Percentiles rank a stretch among this genome's conserved stretches.
These are phyloP conservation scores for Petunia secreta DNA, from an alignment of 257 asterid species.

Conservation along the genomic window DNA sequence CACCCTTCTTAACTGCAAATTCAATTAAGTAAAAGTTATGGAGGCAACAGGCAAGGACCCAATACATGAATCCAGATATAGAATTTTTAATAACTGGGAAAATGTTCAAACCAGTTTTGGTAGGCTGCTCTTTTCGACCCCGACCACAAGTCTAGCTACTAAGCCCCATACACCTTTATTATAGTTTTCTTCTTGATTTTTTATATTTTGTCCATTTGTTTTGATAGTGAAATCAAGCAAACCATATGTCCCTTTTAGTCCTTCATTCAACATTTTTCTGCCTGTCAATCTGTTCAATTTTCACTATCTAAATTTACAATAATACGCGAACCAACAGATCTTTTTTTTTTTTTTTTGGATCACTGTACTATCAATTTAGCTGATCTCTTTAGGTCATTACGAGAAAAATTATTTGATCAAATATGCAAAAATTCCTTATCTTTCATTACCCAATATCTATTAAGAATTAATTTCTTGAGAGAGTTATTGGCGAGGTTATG, in stretches of 20 bases:
- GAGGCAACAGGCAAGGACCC: not conserved
- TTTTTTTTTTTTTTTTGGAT: not conserved
- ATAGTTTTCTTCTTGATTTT: constrained; percentile 17
- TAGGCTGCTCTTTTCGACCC: not conserved
- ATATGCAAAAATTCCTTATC: not conserved
- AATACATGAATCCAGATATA: constrained; percentile 3
- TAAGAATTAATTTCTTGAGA: too few species aligned
- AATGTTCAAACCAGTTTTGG: constrained; percentile 6
- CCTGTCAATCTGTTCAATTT: not conserved
- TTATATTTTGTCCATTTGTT: constrained; percentile 19
- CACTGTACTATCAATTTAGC: not conserved
- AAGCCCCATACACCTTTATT: constrained; percentile 15
- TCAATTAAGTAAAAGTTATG: not conserved
- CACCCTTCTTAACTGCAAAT: too few species aligned
- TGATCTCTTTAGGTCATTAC: not conserved
- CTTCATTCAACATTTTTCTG: not conserved
- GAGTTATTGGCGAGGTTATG: not conserved
- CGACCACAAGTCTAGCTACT: not conserved
- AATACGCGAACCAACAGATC: not conserved
- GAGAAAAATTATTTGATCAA: not conserved
- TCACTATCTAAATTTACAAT: not conserved
- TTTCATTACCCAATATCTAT: not conserved
- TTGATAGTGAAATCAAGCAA: constrained; percentile 8
- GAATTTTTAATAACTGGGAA: not conserved
- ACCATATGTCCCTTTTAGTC: constrained; percentile 19